Conservation (phyloP, 73 alveolate genomes). For the Paraurostyla sp. region DNA sequence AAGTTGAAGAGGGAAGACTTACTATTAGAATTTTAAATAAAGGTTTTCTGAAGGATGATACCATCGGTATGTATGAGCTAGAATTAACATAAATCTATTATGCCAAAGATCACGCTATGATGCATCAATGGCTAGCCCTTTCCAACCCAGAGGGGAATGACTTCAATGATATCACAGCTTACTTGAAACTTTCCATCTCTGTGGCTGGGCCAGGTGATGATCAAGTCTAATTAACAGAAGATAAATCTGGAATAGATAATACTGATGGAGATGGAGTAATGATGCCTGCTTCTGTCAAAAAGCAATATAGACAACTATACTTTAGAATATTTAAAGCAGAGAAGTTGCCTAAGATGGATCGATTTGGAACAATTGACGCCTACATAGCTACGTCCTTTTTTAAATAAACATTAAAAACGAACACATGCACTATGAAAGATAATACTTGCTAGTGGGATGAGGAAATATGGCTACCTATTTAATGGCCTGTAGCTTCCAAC, state of each 20-base stretch:
- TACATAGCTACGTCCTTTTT: slow-evolving; percentile 76
- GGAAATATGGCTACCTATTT: slow-evolving; percentile 71
- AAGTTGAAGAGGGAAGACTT: slow-evolving; percentile 59
- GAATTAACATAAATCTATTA: slow-evolving; percentile 86
- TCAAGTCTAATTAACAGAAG: slow-evolving; percentile 76
- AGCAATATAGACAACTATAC: slow-evolving; percentile 77
- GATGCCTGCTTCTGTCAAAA: slow-evolving; percentile 87
- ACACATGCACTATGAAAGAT: slow-evolving; percentile 65
- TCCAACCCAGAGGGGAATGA: slow-evolving; percentile 93
- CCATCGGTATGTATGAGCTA: slow-evolving; percentile 81
- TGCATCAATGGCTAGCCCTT: slow-evolving; percentile 93
- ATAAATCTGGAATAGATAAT: slow-evolving; percentile 29
- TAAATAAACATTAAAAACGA: slow-evolving; percentile 64
- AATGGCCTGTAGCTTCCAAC: slow-evolving; percentile 71
- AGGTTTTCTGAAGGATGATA: slow-evolving; percentile 53
- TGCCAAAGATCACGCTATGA: slow-evolving; percentile 84
- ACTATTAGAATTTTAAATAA: slow-evolving; percentile 60
- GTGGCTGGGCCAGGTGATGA: slow-evolving; percentile 86
- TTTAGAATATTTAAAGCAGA: slow-evolving; percentile 86
- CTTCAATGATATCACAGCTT: slow-evolving; percentile 89
- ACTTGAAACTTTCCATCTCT: slow-evolving; percentile 84
- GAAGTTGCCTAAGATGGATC: slow-evolving; percentile 89
- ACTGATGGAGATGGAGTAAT: slow-evolving; percentile 61
- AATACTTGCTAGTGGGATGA: slow-evolving; percentile 71
- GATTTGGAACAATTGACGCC: slow-evolving; percentile 77